These are phyloP conservation scores for Beta lomatogona DNA, from an alignment of 179 eudicot genomes.

Conservation along the genomic window DNA sequence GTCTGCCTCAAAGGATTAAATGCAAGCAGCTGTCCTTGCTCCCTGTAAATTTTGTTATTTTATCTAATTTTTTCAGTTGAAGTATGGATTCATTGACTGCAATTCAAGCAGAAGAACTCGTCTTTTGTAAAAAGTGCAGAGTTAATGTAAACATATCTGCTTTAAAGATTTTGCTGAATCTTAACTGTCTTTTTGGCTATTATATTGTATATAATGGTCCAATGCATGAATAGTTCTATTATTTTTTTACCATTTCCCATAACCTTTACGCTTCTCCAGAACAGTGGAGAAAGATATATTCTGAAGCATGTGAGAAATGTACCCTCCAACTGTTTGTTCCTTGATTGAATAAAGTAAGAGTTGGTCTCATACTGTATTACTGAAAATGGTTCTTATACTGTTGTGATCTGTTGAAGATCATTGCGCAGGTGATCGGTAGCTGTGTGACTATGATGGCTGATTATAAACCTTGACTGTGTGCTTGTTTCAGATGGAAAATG, in stretches of 20 bases:
- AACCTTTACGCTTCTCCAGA: slow-evolving; percentile 9
- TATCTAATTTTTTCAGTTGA: slow-evolving; percentile 19
- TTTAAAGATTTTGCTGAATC: slow-evolving; percentile 11
- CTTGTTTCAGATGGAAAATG: not conserved
- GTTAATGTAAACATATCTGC: slow-evolving; percentile 25
- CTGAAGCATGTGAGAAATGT: slow-evolving; percentile 17
- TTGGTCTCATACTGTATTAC: not conserved
- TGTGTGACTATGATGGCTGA: slow-evolving; percentile 3
- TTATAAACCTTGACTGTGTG: not conserved
- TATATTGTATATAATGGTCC: slow-evolving; percentile 14
- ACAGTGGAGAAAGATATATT: not conserved
- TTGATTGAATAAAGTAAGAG: not conserved
- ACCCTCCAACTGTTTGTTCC: slow-evolving; percentile 12
- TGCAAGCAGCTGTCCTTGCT: slow-evolving; percentile 28
- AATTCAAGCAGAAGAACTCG: slow-evolving; percentile 16
- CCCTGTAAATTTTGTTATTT: slow-evolving; percentile 29
- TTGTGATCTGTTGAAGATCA: slow-evolving; percentile 12
- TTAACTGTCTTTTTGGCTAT: not conserved
- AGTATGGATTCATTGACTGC: slow-evolving; percentile 22
- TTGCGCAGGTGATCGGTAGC: not conserved
- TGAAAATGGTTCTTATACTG: not conserved
- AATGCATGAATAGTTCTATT: not conserved
- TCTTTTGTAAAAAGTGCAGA: slow-evolving; percentile 28
- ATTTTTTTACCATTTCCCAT: slow-evolving; percentile 2
- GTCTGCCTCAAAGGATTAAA: slow-evolving; percentile 71